Evolutionary conservation across 1,139 yeast species (phyloP).

Genomic region (Kodamaea fungicola): DNA sequence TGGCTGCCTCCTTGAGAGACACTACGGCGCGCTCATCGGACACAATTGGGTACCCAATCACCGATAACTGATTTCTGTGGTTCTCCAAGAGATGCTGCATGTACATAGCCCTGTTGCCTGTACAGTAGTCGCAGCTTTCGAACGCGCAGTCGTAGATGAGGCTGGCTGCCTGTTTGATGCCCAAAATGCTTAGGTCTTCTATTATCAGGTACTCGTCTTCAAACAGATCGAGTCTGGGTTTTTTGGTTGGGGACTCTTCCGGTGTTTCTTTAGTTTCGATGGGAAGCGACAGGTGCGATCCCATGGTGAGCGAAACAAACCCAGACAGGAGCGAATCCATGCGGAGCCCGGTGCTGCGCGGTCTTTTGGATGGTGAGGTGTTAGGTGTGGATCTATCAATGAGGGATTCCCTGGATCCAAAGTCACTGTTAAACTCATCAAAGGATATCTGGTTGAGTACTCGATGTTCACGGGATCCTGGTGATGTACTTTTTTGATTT

Average conservation of each 20-base stretch:
- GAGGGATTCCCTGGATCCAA: no score
- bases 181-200: conserved; percentile 10
- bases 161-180: conserved; percentile 1
- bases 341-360: no score
- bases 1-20: not conserved
- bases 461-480: no score
- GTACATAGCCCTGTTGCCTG: conserved; percentile 30
- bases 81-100: conserved; percentile 27
- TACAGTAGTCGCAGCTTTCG: conserved; percentile 25
- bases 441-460: no score
- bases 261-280: not conserved
- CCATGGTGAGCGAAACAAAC: no score
- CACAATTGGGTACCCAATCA: conserved; percentile 34
- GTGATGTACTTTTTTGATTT: no score
- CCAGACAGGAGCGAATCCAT: no score
- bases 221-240: conserved; percentile 7
- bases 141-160: conserved; percentile 29
- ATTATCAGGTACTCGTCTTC: conserved; percentile 29
- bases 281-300: not conserved
- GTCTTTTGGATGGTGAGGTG: no score
- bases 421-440: no score
- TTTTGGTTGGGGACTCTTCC: not conserved
- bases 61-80: conserved; percentile 23
- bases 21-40: not conserved
- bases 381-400: no score